Conservation (phyloP, 441 rosid species). For the Theobroma grandiflorum region DNA sequence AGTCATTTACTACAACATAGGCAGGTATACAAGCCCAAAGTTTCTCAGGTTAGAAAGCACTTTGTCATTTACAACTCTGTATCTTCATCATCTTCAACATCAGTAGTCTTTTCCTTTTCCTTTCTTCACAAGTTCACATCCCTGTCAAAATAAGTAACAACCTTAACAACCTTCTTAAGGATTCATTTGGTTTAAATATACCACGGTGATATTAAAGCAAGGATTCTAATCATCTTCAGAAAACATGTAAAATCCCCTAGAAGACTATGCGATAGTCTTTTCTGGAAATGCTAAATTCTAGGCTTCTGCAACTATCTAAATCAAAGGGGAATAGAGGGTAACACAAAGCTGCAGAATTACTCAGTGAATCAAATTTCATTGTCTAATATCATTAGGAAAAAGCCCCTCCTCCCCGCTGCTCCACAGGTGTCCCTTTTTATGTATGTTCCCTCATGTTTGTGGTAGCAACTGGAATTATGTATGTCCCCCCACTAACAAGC, state of each 20-base stretch:
- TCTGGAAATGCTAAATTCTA: not conserved
- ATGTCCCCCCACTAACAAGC: not conserved
- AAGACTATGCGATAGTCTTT: not conserved
- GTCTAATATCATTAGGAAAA: not conserved
- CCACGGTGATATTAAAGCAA: slow-evolving; percentile 7
- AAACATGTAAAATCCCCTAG: not conserved
- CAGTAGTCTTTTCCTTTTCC: not conserved
- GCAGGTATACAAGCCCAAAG: not conserved
- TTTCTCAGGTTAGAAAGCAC: not conserved
- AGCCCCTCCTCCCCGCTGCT: not conserved
- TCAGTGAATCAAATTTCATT: not conserved
- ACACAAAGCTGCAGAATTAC: not conserved
- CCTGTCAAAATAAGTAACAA: slow-evolving; percentile 1
- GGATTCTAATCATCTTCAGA: not conserved
- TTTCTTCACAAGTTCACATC: not conserved
- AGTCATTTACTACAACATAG: not conserved
- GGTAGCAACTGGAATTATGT: not conserved
- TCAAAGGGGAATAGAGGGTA: not conserved
- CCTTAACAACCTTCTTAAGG: not conserved
- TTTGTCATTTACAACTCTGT: not conserved
- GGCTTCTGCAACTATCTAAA: not conserved
- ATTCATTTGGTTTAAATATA: not conserved
- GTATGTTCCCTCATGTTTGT: not conserved
- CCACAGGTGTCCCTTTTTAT: not conserved
- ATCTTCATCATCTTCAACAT: not conserved